Conservation (phyloP, 176 grass and related monocot species). For the Oryza glaberrima region DNA sequence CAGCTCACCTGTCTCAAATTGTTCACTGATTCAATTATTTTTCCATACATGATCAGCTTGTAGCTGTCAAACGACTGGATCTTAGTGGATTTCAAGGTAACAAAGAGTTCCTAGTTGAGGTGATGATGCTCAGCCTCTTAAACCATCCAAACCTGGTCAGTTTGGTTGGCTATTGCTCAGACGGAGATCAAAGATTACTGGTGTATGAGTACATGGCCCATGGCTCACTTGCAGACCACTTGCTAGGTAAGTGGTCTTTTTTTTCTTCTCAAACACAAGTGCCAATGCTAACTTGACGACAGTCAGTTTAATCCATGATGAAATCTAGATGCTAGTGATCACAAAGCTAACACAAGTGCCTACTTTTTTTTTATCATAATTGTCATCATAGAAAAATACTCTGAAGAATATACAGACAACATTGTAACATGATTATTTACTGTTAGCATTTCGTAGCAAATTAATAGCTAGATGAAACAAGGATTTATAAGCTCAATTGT, state of each 20-base stretch:
- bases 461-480: background rate
- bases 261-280: slow-evolving; percentile 12
- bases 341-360: background rate
- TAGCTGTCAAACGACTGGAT: slow-evolving; percentile 91
- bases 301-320: background rate
- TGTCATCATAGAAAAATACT: slow-evolving; percentile 7
- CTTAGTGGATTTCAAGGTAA: slow-evolving; percentile 76
- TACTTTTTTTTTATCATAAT: background rate
- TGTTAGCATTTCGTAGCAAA: background rate
- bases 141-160: slow-evolving; percentile 87
- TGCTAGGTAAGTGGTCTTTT: slow-evolving; percentile 60
- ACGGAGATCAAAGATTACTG: slow-evolving; percentile 84
- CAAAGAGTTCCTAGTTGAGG: slow-evolving; percentile 82
- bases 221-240: slow-evolving; percentile 75
- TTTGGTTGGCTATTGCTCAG: slow-evolving; percentile 86
- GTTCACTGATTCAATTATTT: background rate
- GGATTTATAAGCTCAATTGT: slow-evolving; percentile 19
- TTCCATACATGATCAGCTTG: slow-evolving; percentile 52
- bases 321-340: slow-evolving; percentile 5
- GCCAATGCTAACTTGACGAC: slow-evolving; percentile 12
- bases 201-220: slow-evolving; percentile 91
- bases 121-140: slow-evolving; percentile 82
- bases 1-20: background rate
- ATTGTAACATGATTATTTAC: slow-evolving; percentile 5
- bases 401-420: background rate